A percentile compares a stretch with the other conserved stretches of the same genome.
Conservation (phyloP, 257 asterid species). For the Primulina huaijiensis region DNA sequence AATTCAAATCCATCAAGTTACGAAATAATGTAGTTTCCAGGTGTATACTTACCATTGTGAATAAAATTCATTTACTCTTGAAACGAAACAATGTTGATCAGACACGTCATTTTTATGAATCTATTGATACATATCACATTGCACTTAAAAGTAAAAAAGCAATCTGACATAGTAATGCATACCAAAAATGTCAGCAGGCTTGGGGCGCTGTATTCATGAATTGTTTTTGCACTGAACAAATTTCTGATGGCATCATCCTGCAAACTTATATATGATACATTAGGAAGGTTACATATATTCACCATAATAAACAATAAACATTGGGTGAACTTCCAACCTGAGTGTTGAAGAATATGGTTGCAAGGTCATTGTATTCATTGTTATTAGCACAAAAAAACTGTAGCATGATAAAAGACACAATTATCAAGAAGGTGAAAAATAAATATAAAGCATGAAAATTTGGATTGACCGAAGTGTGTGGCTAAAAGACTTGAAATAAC, state of each 20-base stretch:
- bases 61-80: neutral
- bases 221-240: slow-evolving; percentile 94
- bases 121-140: slow-evolving; percentile 16
- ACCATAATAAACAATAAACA: neutral
- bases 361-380: slow-evolving; percentile 93
- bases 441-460: slow-evolving; percentile 13
- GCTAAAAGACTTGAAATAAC: neutral
- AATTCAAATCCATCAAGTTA: neutral
- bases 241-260: slow-evolving; percentile 99
- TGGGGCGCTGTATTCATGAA: slow-evolving; percentile 90
- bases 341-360: slow-evolving; percentile 95
- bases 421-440: slow-evolving; percentile 15
- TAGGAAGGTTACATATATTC: slow-evolving; percentile 23
- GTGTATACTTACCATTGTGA: neutral
- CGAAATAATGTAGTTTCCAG: neutral
- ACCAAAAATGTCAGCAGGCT: slow-evolving; percentile 92
- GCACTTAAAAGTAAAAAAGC: slow-evolving; percentile 13
- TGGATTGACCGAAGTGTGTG: slow-evolving; percentile 7
- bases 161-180: slow-evolving; percentile 24
- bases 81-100: neutral
- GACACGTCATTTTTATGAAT: neutral
- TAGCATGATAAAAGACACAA: slow-evolving; percentile 25
- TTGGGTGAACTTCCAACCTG: slow-evolving; percentile 52
- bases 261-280: slow-evolving; percentile 31
- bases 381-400: slow-evolving; percentile 78